These are phyloP conservation scores for Galerina marginata DNA, from an alignment of 768 basidiomycete species.

Conservation along the genomic window DNA sequence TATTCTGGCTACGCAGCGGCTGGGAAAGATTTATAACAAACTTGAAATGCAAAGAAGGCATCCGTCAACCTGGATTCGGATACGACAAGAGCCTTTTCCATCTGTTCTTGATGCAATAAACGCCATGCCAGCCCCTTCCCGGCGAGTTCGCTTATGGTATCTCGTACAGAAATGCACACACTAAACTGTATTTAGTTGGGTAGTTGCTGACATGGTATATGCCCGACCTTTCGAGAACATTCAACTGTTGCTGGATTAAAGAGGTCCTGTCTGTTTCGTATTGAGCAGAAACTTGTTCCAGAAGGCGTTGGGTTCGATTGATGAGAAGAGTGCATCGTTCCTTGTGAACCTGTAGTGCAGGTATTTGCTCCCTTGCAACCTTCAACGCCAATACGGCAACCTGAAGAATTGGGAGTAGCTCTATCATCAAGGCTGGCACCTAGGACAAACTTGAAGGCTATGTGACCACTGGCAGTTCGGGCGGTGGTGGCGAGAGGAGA, in stretches of 20 bases:
- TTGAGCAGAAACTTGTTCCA: constrained; percentile 11
- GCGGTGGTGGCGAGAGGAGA: neutral
- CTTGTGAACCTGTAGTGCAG: constrained; percentile 9
- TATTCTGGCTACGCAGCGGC: neutral
- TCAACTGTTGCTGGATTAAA: constrained; percentile 3
- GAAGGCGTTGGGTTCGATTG: constrained; percentile 10
- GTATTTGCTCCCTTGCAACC: constrained; percentile 8
- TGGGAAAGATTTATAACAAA: neutral
- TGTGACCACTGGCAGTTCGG: neutral
- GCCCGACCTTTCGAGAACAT: constrained; percentile 15
- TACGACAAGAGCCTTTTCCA: constrained; percentile 12
- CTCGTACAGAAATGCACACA: constrained; percentile 17
- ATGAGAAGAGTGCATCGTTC: constrained; percentile 17
- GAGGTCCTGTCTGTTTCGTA: neutral
- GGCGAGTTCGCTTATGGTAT: constrained; percentile 13
- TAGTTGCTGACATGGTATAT: neutral
- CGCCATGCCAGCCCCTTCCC: constrained; percentile 24
- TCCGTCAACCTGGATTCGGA: constrained; percentile 20
- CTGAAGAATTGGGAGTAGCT: constrained; percentile 7
- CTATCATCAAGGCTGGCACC: neutral
- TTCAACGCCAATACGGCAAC: constrained; percentile 5
- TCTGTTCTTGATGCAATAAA: constrained; percentile 20
- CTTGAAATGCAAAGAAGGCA: constrained; percentile 21
- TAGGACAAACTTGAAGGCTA: neutral
- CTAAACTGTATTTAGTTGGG: neutral